Percentiles rank a stretch among this genome's conserved stretches.
Conservation (phyloP, 768 basidiomycete species). For the Suillus cothurnatus region DNA sequence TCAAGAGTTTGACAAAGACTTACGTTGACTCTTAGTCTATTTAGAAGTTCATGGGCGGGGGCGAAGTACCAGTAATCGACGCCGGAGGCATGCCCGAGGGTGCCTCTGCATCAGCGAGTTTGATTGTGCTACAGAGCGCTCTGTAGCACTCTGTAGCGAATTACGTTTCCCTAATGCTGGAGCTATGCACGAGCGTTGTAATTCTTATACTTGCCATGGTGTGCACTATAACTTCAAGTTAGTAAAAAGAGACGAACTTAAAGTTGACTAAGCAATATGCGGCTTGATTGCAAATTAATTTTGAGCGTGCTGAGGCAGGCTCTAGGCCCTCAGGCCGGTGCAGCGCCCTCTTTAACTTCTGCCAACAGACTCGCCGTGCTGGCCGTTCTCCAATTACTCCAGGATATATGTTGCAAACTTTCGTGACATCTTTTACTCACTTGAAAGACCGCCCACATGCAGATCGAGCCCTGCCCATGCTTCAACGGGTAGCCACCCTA, state of each 20-base stretch:
- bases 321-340: too few species aligned
- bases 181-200: too few species aligned
- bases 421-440: constrained; percentile 69
- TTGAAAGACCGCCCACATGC: constrained; percentile 68
- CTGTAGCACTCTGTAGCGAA: too few species aligned
- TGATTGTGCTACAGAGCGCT: too few species aligned
- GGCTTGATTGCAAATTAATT: too few species aligned
- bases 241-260: too few species aligned
- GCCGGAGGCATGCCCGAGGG: too few species aligned
- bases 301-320: too few species aligned
- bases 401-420: constrained; percentile 51
- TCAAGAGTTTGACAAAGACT: background rate
- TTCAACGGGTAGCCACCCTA: constrained; percentile 71
- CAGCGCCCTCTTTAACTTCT: background rate
- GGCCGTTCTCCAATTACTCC: background rate
- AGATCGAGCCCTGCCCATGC: constrained; percentile 65
- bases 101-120: too few species aligned
- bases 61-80: background rate
- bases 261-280: background rate
- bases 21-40: background rate
- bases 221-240: too few species aligned
- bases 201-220: too few species aligned
- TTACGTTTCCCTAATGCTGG: too few species aligned
- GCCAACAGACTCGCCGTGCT: background rate
- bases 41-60: background rate